phyloP scores from a whole-genome alignment of 1,284 basidiomycete genomes.

The Puccinia polysora region DNA sequence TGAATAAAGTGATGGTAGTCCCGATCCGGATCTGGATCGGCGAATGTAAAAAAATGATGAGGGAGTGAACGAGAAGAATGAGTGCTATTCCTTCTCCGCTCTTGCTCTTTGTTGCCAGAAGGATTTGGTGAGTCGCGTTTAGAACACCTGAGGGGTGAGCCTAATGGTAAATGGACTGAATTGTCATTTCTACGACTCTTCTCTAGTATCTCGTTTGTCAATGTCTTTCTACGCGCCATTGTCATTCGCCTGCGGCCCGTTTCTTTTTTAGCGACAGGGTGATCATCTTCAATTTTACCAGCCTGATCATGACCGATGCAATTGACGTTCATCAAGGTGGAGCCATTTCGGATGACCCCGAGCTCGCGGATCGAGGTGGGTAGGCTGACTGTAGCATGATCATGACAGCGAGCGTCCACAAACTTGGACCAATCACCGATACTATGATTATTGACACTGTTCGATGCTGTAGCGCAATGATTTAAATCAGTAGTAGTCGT shows the following conservation, averaged over 20 bases:
- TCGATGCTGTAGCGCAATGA: not conserved
- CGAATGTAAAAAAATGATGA: too few species aligned
- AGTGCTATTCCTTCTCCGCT: too few species aligned
- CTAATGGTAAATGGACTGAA: not conserved
- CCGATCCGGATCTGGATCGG: too few species aligned
- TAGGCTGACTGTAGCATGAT: not conserved
- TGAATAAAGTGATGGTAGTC: too few species aligned
- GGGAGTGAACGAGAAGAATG: too few species aligned
- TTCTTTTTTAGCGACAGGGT: not conserved
- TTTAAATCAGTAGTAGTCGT: not conserved
- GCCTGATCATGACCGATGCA: too few species aligned
- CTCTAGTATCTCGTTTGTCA: conserved; percentile 1
- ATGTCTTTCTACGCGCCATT: not conserved
- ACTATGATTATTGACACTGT: not conserved
- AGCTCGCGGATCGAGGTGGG: not conserved
- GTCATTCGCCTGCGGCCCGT: not conserved
- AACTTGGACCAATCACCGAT: not conserved
- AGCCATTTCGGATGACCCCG: too few species aligned
- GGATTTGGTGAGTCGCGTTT: too few species aligned
- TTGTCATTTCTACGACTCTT: conserved; percentile 1
- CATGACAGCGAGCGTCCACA: not conserved
- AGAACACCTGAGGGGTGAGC: too few species aligned
- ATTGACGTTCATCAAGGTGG: too few species aligned
- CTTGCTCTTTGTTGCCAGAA: too few species aligned
- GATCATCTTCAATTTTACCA: too few species aligned